phyloP scores from a whole-genome alignment of 768 basidiomycete species.

The Rhodosporidiobolus odoratus region DNA sequence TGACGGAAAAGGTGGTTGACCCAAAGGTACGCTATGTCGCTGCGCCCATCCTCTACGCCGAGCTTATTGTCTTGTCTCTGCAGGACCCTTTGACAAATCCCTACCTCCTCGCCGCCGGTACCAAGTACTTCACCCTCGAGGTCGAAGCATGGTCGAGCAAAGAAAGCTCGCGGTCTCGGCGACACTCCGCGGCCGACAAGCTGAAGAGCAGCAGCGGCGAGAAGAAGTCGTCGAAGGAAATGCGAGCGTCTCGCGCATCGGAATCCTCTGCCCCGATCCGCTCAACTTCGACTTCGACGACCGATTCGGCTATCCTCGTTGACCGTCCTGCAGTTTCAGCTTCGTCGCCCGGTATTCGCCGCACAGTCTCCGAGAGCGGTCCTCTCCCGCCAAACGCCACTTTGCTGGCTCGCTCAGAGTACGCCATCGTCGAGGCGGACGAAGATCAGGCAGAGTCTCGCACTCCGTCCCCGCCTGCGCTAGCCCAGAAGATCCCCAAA shows the following conservation, averaged over 20 bases:
- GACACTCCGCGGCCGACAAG: slow-evolving; percentile 29
- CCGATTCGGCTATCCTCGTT: slow-evolving; percentile 31
- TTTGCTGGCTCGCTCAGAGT: slow-evolving; percentile 1
- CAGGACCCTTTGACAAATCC: slow-evolving; percentile 80
- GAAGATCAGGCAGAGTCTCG: slow-evolving; percentile 10
- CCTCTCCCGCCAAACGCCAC: slow-evolving; percentile 9
- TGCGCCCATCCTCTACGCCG: background rate
- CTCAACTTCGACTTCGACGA: background rate
- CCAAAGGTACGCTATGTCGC: slow-evolving; percentile 56
- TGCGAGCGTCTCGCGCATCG: slow-evolving; percentile 3
- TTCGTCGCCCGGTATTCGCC: slow-evolving; percentile 10
- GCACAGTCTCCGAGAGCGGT: slow-evolving; percentile 12
- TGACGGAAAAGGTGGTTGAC: slow-evolving; percentile 77
- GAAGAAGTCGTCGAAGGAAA: background rate
- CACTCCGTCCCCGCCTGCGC: slow-evolving; percentile 17
- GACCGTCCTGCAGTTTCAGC: slow-evolving; percentile 1
- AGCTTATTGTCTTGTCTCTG: background rate
- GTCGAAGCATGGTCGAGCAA: slow-evolving; percentile 71
- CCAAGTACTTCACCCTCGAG: slow-evolving; percentile 88
- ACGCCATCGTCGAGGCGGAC: slow-evolving; percentile 28
- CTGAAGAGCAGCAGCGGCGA: slow-evolving; percentile 9
- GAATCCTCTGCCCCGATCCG: slow-evolving; percentile 1
- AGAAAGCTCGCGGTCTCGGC: slow-evolving; percentile 28
- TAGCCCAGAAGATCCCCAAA: background rate
- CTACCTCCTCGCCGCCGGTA: slow-evolving; percentile 78